These are phyloP conservation scores for Emmonsiellopsis sp. DNA, from an alignment of 2,329 filamentous ascomycete species.

Conservation along the genomic window DNA sequence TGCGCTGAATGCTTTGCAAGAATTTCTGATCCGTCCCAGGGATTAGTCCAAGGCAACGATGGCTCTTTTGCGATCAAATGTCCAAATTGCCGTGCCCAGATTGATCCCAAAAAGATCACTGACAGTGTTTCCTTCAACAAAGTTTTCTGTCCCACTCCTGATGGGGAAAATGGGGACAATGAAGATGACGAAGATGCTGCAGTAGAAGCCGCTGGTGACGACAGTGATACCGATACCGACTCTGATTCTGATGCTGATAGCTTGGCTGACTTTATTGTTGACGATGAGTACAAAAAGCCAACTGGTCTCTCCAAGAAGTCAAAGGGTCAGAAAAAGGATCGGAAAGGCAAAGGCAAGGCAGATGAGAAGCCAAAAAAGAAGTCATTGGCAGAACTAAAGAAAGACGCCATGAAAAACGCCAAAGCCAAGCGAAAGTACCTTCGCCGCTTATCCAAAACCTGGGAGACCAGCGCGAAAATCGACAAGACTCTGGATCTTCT, in stretches of 20 bases:
- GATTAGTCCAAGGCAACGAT: slow-evolving; percentile 53
- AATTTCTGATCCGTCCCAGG: slow-evolving; percentile 53
- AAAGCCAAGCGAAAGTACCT: slow-evolving; percentile 61
- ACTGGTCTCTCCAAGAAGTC: slow-evolving; percentile 11
- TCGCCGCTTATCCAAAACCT: slow-evolving; percentile 56
- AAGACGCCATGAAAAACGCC: slow-evolving; percentile 54
- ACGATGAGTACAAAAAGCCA: slow-evolving; percentile 14
- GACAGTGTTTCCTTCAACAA: slow-evolving; percentile 65
- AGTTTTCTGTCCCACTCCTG: slow-evolving; percentile 49
- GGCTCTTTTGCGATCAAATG: slow-evolving; percentile 48
- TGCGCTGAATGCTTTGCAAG: slow-evolving; percentile 68
- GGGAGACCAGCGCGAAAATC: slow-evolving; percentile 66
- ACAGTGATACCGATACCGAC: slow-evolving; percentile 34
- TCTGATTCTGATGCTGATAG: slow-evolving; percentile 19
- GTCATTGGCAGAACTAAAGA: slow-evolving; percentile 57
- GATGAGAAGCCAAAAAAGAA: slow-evolving; percentile 39
- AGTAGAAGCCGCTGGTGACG: slow-evolving; percentile 19
- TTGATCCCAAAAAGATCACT: slow-evolving; percentile 62
- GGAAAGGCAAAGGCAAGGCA: slow-evolving; percentile 31
- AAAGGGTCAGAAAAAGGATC: slow-evolving; percentile 33
- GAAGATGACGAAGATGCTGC: slow-evolving; percentile 24
- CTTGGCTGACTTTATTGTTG: slow-evolving; percentile 49
- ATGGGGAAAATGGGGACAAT: slow-evolving; percentile 36
- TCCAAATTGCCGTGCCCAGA: slow-evolving; percentile 61
- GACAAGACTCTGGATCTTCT: slow-evolving; percentile 60